Base-by-base conservation (phyloP, 176 grass and related monocot genomes). In the Typha latifolia region DNA sequence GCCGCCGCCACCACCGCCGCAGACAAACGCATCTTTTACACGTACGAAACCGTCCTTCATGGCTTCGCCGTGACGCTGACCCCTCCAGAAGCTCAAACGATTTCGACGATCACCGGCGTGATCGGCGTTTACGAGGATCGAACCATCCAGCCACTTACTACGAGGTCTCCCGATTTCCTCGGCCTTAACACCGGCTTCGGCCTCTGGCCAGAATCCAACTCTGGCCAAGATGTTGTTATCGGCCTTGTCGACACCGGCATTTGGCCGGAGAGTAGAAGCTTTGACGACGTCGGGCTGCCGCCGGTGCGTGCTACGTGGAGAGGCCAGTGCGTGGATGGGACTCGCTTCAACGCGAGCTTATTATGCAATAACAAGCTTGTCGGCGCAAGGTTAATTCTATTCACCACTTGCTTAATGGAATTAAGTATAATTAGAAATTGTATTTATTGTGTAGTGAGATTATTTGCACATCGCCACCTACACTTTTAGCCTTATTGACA, bases 291-390 rank as follows among this genome's bases (percentile, higher is more conserved):
- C 27, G 65, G 70, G 0, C 76, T 84, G 31, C 52, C 51, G 14
- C 68, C 82, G 0, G 65, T 84, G 4, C 49, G 76, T 6, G 0
- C 47, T 12, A 76, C 47, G 18, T 80, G 82, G 82, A 56, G 48
- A 47, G 82, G 65, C 50, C 14, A 12, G 12, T 84, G 81, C 67
- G 76, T 12, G 2, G 61, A 50, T 11, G 76, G 48, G 15, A 43
- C 49, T 27, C 43, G 69, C 1, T 84, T 84, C 71, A 59, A 50
- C 49, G 15, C 70, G 1, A 66, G 19, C 61, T 9, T 49, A 32
- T 9, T 49, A 32, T 80, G 82, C 77, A 84, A 84, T 72, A 84
- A 84, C 77, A 76, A 76, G 71, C 48, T 84, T 0, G 71, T 84
- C 4, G 82, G 77, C 5, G 71, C 66, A 14, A 61, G 70, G 37